Base-by-base conservation (phyloP, 2,329 filamentous ascomycete species). In the Scytalidium sp. region DNA sequence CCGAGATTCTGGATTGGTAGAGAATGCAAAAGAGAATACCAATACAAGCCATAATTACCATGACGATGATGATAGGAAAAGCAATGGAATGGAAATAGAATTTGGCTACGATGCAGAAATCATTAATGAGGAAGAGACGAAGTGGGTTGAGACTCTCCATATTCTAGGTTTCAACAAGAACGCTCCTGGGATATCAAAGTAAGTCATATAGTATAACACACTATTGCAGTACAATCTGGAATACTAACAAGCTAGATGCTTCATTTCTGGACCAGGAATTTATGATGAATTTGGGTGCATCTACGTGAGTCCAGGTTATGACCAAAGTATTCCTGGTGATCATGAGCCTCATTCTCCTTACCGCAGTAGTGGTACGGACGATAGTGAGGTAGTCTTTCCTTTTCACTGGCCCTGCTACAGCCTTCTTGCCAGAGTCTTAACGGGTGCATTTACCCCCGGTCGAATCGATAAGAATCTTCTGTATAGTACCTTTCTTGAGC, bases 341-440 rank as follows among this genome's bases (percentile, higher is more conserved):
- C n/a, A 15, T 3, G 36, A 1, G 46, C 20, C 3, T 20, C 8
- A 17, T 22, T 20, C 19, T 21, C 41, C 4, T 49, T 49, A 45
- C 32, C 20, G 41, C 15, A n/a, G 17, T 15, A 5, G 5, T 36
- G 32, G 17, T n/a, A n/a, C n/a, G 20, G 19, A 42, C 11, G 17
- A 36, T 7, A 23, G 23, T 13, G n/a, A 41, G 17, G 4, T 21
- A 2, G 49, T 51, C 22, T 51, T 51, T 41, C 49, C 45, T n/a
- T 51, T 51, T 6, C 45, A 51, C 45, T 51, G 49, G 49, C 22
- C 19, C 17, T 51, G 45, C 25, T 51, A 45, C 17, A 29, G 45
- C n/a, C 41, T 51, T 19, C 36, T 48, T 7, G 46, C 23, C 7
- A 47, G 15, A 21, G 43, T 15, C 32, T 32, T 51, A 23, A 45